Conservation (phyloP, 192 early-diverging fungal genomes). For the Rhizoclosmatium sp. region DNA sequence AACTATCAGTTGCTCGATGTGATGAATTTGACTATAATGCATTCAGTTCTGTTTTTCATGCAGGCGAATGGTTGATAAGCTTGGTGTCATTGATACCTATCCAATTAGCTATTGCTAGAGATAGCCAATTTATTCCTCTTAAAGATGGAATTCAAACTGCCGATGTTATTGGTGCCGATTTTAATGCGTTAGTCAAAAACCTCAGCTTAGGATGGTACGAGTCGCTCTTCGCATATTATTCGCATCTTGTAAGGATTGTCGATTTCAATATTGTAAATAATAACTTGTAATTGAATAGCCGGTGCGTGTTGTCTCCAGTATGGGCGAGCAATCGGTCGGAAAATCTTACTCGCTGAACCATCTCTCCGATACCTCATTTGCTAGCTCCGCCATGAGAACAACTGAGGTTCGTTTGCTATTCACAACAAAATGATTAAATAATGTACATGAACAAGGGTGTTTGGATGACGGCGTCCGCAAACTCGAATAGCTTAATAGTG, state of each 20-base stretch:
- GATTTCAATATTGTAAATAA: not conserved
- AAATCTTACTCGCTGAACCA: constrained; percentile 35
- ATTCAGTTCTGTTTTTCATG: not conserved
- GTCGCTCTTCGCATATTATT: constrained; percentile 23
- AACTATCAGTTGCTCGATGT: not conserved
- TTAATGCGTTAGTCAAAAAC: not conserved
- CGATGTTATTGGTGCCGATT: constrained; percentile 19
- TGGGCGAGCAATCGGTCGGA: constrained; percentile 26
- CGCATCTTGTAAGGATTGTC: not conserved
- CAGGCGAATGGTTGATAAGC: constrained; percentile 25
- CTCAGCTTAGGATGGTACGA: constrained; percentile 29
- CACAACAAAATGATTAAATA: not conserved
- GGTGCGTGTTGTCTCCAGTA: constrained; percentile 16
- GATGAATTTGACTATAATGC: not conserved
- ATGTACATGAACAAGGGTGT: not conserved
- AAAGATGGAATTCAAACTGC: constrained; percentile 12
- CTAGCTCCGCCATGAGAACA: constrained; percentile 21
- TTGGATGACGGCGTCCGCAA: constrained; percentile 24
- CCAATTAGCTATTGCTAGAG: constrained; percentile 12
- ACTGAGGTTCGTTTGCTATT: not conserved
- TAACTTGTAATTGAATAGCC: constrained; percentile 13
- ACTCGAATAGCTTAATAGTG: not conserved
- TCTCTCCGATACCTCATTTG: constrained; percentile 15
- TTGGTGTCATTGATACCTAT: constrained; percentile 21
- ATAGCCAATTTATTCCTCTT: constrained; percentile 23